Conservation (phyloP, 2,329 filamentous ascomycete species). For the Pseudogymnoascus sp. region DNA sequence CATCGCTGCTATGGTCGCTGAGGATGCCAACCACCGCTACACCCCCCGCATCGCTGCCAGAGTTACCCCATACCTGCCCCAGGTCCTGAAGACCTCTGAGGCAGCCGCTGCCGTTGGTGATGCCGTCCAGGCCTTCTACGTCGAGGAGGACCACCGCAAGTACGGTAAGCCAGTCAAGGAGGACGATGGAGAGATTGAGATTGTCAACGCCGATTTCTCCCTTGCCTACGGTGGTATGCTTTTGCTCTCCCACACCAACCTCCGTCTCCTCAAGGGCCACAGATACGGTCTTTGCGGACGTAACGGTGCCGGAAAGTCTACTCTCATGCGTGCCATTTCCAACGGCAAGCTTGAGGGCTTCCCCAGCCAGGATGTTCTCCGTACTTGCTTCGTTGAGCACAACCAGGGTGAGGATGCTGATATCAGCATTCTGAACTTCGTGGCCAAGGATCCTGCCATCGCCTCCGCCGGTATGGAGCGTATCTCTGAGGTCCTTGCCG, state of each 20-base stretch:
- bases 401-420: conserved; percentile 98
- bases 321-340: conserved; percentile 93
- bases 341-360: conserved; percentile 96
- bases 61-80: conserved; percentile 66
- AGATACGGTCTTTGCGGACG: conserved; percentile 94
- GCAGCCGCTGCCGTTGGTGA: conserved; percentile 56
- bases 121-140: conserved; percentile 66
- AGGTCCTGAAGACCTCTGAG: conserved; percentile 54
- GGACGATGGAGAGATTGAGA: conserved; percentile 86
- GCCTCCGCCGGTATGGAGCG: conserved; percentile 68
- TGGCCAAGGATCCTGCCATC: conserved; percentile 80
- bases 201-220: conserved; percentile 97
- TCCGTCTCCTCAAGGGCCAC: conserved; percentile 90
- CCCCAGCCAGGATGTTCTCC: conserved; percentile 81
- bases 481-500: conserved; percentile 73
- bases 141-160: conserved; percentile 79
- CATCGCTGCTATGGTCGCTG: conserved; percentile 74
- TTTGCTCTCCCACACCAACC: conserved; percentile 88
- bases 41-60: conserved; percentile 61
- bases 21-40: conserved; percentile 78
- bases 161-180: conserved; percentile 78
- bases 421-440: conserved; percentile 89
- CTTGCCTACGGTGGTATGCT: conserved; percentile 97
- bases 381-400: conserved; percentile 97
- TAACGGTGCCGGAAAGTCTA: conserved; percentile 98